Evolutionary conservation across 2,329 filamentous ascomycete species (phyloP), one percentile per base, ranked within the genome.

Genomic region (Phaeosphaeria sp.): DNA sequence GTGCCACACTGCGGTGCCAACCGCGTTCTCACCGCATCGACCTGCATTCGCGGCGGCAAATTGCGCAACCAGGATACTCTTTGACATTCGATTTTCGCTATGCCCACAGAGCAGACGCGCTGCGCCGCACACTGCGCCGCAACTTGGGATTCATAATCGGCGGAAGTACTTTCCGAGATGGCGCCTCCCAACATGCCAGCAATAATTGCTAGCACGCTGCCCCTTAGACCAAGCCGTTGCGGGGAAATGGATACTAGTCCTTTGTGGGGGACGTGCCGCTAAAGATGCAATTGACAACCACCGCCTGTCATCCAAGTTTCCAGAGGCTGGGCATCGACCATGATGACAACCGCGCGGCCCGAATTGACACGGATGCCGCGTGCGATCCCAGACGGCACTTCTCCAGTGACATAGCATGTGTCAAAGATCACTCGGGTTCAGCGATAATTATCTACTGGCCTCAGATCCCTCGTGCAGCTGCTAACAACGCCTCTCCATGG

Each of bases 211-310:
- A 30, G 46, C 47, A 30, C 25, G 52, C 51, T 48, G 50, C 52
- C 49, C 51, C 45, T 50, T 36, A 3, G 30, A 36, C 30, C 30
- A 36, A 13, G 30, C 30, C 30, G 30, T 36, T 49, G 33, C 30
- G 24, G 27, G n/a, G 46, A 22, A 22, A 21, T 13, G 22, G 11
- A 42, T 27, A 51, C 57, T 65, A 60, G 61, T 55, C 59, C 47
- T 59, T 60, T 62, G 59, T 64, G 65, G 64, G 66, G 65, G 61
- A 68, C 61, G 53, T 46, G 52, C 59, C 57, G 57, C 60, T 36
- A 7, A 13, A 36, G 30, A 36, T 13, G 30, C 48, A 42, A 59
- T 30, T 53, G 49, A 44, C 52, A 57, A 65, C 53, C 56, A 54
- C 25, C 42, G 8, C 20, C 49, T 57, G 46, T 33, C 55, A 45